Base-by-base conservation (phyloP, 1,284 basidiomycete species). In the Fomitopsis palustris region DNA sequence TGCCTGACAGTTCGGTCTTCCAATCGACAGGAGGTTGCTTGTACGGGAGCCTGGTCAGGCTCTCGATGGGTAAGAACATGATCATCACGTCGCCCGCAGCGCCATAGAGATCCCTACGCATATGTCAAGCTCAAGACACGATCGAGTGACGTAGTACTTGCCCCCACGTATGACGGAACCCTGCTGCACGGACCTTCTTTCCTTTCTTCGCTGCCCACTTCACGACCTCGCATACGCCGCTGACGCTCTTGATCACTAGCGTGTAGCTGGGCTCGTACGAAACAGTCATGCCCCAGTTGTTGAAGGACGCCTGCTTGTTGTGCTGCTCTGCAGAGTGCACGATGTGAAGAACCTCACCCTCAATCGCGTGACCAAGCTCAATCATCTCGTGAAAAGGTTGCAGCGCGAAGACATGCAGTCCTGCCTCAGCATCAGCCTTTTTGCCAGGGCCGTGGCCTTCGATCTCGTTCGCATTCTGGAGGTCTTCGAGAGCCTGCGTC, bases 81-180 rank as follows among this genome's bases (percentile, higher is more conserved):
- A 60, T 41, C 37, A 57, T 56, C 25, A 60, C 51, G 43, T 56
- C 54, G 7, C 55, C 59, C 10, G 17, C 31, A 9, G 47, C 52
- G 19, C 59, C 59, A 21, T 33, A 60, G 16, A 60, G 31, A 14
- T 60, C 59, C 14, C 59, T 60, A 4, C 17, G 27, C 35, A 31
- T 14, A 7, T 29, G 8, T 19, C n/a, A 23, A 19, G 17, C 3
- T 33, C 31, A 33, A 21, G 41, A 19, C 19, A 43, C 17, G 1
- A 23, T 9, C 23, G 43, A 3, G 43, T 9, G 25, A 25, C 7
- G 14, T 16, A 37, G 17, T 35, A 37, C 57, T 7, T 57, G 61
- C 62, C 42, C 55, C 62, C 62, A 63, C 17, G 59, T 61, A 37
- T 63, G 62, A 10, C 62, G 53, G 55, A 63, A 63, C 12, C 59